These are phyloP conservation scores for Canariomyces notabilis DNA, from an alignment of 2,329 filamentous ascomycete genomes.

Conservation along the genomic window DNA sequence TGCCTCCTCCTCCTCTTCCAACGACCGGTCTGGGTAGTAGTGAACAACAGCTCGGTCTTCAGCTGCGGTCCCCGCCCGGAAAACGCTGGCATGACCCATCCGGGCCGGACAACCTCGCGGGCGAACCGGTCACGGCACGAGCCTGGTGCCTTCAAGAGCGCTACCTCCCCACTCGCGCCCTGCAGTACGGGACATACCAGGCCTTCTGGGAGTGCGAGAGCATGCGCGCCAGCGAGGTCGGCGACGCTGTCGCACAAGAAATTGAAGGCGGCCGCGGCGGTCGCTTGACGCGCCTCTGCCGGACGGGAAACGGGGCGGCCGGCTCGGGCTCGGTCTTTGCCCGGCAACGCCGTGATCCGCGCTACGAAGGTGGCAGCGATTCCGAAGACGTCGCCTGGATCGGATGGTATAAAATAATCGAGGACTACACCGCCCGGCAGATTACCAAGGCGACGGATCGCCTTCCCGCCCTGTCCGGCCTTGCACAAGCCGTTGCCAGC, in stretches of 20 bases:
- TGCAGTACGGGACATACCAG: slow-evolving; percentile 20
- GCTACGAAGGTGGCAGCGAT: neutral
- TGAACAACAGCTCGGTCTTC: slow-evolving; percentile 2
- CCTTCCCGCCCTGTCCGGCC: slow-evolving; percentile 26
- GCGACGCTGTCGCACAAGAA: slow-evolving; percentile 8
- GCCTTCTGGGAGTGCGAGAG: slow-evolving; percentile 23
- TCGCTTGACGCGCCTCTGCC: slow-evolving; percentile 11
- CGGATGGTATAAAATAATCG: slow-evolving; percentile 22
- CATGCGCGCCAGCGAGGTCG: slow-evolving; percentile 20
- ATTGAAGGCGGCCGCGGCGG: too few species aligned
- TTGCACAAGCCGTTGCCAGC: slow-evolving; percentile 19
- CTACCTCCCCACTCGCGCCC: slow-evolving; percentile 15
- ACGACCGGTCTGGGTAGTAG: neutral
- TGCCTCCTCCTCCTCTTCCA: too few species aligned
- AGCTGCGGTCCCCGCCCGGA: slow-evolving; percentile 4
- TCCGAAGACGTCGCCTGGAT: slow-evolving; percentile 11
- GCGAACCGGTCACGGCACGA: slow-evolving; percentile 17
- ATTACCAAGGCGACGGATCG: slow-evolving; percentile 26
- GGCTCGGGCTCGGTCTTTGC: slow-evolving; percentile 15
- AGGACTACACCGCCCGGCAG: slow-evolving; percentile 21
- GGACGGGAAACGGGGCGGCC: slow-evolving; percentile 9
- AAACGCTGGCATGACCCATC: slow-evolving; percentile 4
- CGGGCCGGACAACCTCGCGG: neutral
- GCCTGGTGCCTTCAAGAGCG: slow-evolving; percentile 26
- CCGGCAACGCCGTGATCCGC: neutral